phyloP scores from a whole-genome alignment of 1,139 yeast genomes.

The Scheffersomyces parashehatae region DNA sequence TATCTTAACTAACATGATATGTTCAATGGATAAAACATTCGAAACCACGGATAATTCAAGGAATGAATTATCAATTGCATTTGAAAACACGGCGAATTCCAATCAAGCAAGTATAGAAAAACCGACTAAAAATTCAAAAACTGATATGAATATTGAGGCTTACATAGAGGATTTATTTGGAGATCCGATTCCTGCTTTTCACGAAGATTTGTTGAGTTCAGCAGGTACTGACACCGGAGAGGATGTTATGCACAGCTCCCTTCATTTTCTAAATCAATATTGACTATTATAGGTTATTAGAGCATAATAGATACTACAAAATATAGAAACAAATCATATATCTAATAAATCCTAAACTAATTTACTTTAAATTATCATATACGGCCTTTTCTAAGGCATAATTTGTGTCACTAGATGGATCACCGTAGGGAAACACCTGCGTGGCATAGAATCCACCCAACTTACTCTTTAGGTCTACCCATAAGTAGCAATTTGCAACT shows the following conservation, averaged over 20 bases:
- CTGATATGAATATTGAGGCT: neutral
- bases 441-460: constrained; percentile 47
- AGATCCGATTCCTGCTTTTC: neutral
- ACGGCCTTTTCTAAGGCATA: constrained; percentile 11
- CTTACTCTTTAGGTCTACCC: constrained; percentile 45
- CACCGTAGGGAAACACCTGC: constrained; percentile 37
- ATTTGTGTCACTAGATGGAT: constrained; percentile 5
- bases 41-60: neutral
- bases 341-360: neutral
- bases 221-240: neutral
- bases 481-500: constrained; percentile 44
- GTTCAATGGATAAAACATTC: constrained; percentile 3
- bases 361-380: constrained; percentile 6
- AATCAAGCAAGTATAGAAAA: neutral
- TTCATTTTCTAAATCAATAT: neutral
- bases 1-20: constrained; percentile 11
- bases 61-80: neutral
- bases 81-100: neutral
- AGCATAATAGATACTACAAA: neutral
- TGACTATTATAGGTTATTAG: neutral
- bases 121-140: neutral
- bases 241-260: neutral
- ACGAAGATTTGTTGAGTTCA: neutral
- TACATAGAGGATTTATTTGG: neutral
- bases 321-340: neutral